phyloP scores from a whole-genome alignment of 116 monocot species.

The Cymodocea nodosa region DNA sequence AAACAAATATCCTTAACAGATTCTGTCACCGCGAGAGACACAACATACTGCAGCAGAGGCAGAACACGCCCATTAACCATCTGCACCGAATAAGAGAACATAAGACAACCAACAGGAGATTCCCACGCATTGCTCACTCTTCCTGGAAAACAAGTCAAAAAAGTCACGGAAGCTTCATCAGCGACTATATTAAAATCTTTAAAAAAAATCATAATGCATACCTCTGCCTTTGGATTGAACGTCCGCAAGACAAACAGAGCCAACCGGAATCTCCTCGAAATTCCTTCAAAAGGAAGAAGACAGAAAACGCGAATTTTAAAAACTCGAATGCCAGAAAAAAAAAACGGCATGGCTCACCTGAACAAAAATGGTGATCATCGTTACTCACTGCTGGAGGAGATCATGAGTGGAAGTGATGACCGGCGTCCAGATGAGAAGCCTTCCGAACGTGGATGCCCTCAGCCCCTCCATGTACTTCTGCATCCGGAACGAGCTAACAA shows the following conservation, averaged over 20 bases:
- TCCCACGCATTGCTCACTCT: slow-evolving; percentile 82
- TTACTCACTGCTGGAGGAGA: slow-evolving; percentile 61
- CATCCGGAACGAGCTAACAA: slow-evolving; percentile 10
- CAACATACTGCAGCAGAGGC: slow-evolving; percentile 81
- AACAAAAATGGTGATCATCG: background rate
- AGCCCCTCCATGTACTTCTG: slow-evolving; percentile 47
- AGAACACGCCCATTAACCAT: slow-evolving; percentile 76
- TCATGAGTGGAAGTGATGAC: slow-evolving; percentile 80
- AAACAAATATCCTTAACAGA: slow-evolving; percentile 53
- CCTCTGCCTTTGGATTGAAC: slow-evolving; percentile 87
- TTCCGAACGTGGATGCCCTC: slow-evolving; percentile 33
- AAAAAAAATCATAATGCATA: slow-evolving; percentile 9
- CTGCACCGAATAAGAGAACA: slow-evolving; percentile 82
- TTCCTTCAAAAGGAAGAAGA: slow-evolving; percentile 33
- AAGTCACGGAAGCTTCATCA: background rate
- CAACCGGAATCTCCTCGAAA: slow-evolving; percentile 57
- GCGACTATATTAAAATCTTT: background rate
- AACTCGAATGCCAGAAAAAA: background rate
- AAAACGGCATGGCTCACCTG: background rate
- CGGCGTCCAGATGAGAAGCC: slow-evolving; percentile 72
- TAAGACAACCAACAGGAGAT: slow-evolving; percentile 79
- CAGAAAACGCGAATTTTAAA: too few species aligned
- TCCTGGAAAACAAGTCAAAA: slow-evolving; percentile 24
- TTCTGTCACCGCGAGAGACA: slow-evolving; percentile 75
- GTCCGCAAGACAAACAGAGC: slow-evolving; percentile 64